These are phyloP conservation scores for Aspergillus sp. DNA, from an alignment of 2,329 filamentous ascomycete genomes.

Conservation along the genomic window DNA sequence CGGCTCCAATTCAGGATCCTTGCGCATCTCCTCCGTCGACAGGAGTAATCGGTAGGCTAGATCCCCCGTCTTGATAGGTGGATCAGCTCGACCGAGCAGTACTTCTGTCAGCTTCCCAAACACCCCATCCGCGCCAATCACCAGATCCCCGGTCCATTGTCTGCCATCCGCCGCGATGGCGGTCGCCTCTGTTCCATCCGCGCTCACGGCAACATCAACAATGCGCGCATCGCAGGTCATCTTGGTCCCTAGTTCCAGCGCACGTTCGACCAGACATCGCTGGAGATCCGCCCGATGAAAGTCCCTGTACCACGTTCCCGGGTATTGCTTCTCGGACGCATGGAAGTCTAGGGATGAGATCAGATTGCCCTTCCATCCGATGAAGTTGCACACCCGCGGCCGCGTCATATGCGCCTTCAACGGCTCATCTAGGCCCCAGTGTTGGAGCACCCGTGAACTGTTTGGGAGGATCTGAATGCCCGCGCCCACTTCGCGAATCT, in stretches of 20 bases:
- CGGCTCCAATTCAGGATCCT: constrained; percentile 45
- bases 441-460: constrained; percentile 28
- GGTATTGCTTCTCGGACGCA: constrained; percentile 38
- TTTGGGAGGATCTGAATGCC: constrained; percentile 30
- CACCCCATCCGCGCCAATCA: constrained; percentile 28
- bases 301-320: constrained; percentile 48
- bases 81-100: constrained; percentile 45
- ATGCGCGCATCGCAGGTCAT: constrained; percentile 49
- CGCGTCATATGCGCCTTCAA: constrained; percentile 42
- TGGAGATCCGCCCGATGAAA: constrained; percentile 57
- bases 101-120: constrained; percentile 40
- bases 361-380: constrained; percentile 53
- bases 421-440: constrained; percentile 43
- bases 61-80: constrained; percentile 54
- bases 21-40: constrained; percentile 47
- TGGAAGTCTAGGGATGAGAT: constrained; percentile 52
- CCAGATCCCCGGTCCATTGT: constrained; percentile 22
- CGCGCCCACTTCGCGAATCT: constrained; percentile 29
- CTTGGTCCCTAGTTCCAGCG: constrained; percentile 48
- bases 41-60: constrained; percentile 57
- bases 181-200: constrained; percentile 34
- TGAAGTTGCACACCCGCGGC: constrained; percentile 49
- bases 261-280: constrained; percentile 46
- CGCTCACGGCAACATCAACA: constrained; percentile 36
- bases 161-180: constrained; percentile 31